Evolutionary conservation across 805 yeast species (phyloP), one percentile per base, ranked within the genome.

Genomic region (Priceomyces fermenticarens): DNA sequence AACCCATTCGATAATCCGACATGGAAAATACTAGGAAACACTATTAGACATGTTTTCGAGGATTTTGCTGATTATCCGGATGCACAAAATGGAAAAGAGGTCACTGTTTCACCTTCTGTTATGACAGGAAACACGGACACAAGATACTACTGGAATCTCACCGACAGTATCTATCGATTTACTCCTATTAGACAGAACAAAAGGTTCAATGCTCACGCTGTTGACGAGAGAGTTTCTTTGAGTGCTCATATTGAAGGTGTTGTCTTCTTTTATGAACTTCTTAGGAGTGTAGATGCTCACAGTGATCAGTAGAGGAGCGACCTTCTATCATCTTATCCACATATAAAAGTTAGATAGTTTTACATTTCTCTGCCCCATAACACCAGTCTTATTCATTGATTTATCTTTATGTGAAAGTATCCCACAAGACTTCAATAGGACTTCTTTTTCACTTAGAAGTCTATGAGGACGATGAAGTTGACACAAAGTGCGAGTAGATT

Each of bases 1-100:
- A 65, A 82, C 0, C 85, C 85, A 33, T 37, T 55, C 39, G 35
- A 57, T 29, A 67, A 58, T 25, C 45, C 47, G 2, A 57, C 52
- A 17, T 71, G 74, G 74, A 54, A 53, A 17, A 46, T 61, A 8
- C 57, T 70, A 45, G 70, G 71, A 1, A 69, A 72, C 4, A 55
- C 63, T 7, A 54, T 63, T 10, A 57, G 73, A 36, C 73, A 70
- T 39, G 54, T 68, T 10, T 60, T 61, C 39, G 73, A 69, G 47
- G 70, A 70, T 30, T 39, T 69, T 30, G 60, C 40, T 20, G 25
- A 20, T 5, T 20, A 20, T 20, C 25, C 25, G 8, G 25, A 20
- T 20, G 8, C 14, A 11, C 32, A 29, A 29, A 9, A 5, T 29
- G 32, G 6, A 29, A 29, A 29, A 29, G 15, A 14, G 32, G 9